Evolutionary conservation across 2,329 filamentous ascomycete genomes (phyloP).

Genomic region (Colletotrichum gigasporum): DNA sequence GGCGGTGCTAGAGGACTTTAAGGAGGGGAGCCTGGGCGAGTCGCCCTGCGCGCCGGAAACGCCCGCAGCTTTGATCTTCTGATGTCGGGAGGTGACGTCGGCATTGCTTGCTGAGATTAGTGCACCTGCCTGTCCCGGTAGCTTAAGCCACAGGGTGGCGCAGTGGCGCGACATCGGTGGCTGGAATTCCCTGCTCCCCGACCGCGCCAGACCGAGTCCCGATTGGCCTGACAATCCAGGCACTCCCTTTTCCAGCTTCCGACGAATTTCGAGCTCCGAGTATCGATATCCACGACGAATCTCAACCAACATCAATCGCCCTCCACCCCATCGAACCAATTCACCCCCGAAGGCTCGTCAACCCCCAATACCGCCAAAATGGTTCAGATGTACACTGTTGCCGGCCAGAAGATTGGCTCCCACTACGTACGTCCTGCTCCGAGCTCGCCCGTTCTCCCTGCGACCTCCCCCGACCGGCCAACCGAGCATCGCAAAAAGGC

Average conservation of each 20-base stretch:
- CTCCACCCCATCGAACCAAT: conserved; percentile 38
- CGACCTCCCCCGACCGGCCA: not conserved
- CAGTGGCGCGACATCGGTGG: not conserved
- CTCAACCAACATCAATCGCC: conserved; percentile 39
- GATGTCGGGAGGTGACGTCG: conserved; percentile 23
- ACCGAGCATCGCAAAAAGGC: conserved; percentile 21
- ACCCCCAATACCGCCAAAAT: conserved; percentile 49
- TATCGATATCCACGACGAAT: conserved; percentile 24
- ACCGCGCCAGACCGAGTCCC: not conserved
- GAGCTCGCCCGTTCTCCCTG: conserved; percentile 10
- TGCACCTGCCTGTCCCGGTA: conserved; percentile 9
- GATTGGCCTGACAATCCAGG: conserved; percentile 20
- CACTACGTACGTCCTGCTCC: conserved; percentile 62
- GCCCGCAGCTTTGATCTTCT: conserved; percentile 27
- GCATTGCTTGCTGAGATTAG: conserved; percentile 10
- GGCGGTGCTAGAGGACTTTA: not conserved
- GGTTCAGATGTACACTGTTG: conserved; percentile 62
- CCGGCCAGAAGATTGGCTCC: conserved; percentile 68
- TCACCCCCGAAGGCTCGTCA: conserved; percentile 36
- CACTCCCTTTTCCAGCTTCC: conserved; percentile 23
- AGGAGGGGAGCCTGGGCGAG: conserved; percentile 2
- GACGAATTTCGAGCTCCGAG: conserved; percentile 34
- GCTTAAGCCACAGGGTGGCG: conserved; percentile 23
- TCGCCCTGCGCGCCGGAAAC: conserved; percentile 21
- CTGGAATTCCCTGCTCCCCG: conserved; percentile 9